These are phyloP conservation scores for Acacia melanoxylon DNA, from an alignment of 306 rosid species.

Conservation along the genomic window DNA sequence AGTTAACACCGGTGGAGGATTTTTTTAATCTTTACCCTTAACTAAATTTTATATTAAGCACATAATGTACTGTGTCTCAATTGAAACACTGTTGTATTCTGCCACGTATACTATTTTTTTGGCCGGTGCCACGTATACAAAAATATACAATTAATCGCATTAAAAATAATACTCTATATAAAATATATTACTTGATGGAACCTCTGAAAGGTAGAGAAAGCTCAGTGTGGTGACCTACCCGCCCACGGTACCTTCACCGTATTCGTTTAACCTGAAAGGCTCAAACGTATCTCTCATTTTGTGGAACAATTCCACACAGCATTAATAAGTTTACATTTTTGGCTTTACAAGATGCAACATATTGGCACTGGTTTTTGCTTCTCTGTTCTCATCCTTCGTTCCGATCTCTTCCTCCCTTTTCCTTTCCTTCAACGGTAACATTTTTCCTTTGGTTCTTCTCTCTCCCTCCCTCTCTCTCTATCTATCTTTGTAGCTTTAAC, in stretches of 20 bases:
- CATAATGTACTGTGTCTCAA: no score
- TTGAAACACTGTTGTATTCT: no score
- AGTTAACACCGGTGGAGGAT: no score
- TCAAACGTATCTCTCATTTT: conserved; percentile 7
- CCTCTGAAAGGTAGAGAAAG: not conserved
- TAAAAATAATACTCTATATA: not conserved
- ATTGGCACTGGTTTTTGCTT: not conserved
- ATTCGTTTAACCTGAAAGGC: not conserved
- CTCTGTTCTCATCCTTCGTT: conserved; percentile 6
- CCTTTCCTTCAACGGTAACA: conserved; percentile 36
- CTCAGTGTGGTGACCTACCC: not conserved
- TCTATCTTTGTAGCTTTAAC: not conserved
- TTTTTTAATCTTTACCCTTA: no score
- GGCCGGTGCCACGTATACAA: no score
- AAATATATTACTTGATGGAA: not conserved
- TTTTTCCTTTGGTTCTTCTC: not conserved
- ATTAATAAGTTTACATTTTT: conserved; percentile 1
- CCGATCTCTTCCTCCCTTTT: conserved; percentile 9
- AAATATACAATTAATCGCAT: not conserved
- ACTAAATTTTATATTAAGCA: no score
- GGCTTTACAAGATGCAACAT: not conserved
- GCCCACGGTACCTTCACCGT: not conserved
- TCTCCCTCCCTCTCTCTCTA: not conserved
- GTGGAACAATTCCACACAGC: not conserved
- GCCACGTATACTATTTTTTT: no score